Conservation (phyloP, 2,329 filamentous ascomycete genomes). For the Lachnellula arida region DNA sequence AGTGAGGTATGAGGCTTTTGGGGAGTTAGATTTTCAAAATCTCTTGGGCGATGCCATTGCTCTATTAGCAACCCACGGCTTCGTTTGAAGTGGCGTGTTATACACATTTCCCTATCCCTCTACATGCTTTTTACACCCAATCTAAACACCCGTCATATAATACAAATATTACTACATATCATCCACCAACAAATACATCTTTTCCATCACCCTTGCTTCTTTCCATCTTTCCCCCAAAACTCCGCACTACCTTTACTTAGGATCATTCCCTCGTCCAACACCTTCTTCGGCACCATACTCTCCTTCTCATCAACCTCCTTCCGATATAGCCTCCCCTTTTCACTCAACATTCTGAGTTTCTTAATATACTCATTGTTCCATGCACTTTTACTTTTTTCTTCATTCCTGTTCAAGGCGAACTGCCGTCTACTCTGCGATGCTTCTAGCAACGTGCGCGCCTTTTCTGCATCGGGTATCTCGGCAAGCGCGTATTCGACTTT, state of each 20-base stretch:
- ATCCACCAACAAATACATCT: too few species aligned
- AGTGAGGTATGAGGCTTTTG: too few species aligned
- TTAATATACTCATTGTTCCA: constrained; percentile 28
- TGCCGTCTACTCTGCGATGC: constrained; percentile 52
- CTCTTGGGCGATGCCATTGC: too few species aligned
- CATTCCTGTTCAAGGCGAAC: constrained; percentile 36
- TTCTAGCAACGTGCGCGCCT: constrained; percentile 49
- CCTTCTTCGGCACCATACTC: constrained; percentile 40
- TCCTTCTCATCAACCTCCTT: constrained; percentile 49
- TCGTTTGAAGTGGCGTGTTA: too few species aligned
- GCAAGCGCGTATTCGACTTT: constrained; percentile 71
- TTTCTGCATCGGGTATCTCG: constrained; percentile 46
- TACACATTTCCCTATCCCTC: too few species aligned
- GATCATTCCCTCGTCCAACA: constrained; percentile 37
- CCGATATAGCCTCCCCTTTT: constrained; percentile 56
- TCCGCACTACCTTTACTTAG: not conserved
- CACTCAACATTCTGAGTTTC: constrained; percentile 42
- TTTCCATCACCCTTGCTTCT: too few species aligned
- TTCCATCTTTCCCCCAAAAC: too few species aligned
- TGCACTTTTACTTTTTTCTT: constrained; percentile 1
- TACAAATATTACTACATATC: too few species aligned
- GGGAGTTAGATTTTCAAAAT: too few species aligned
- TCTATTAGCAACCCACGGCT: too few species aligned
- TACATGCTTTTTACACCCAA: too few species aligned
- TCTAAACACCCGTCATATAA: too few species aligned